Conservation (phyloP, 1,284 basidiomycete genomes). For the Vanrija sp. region DNA sequence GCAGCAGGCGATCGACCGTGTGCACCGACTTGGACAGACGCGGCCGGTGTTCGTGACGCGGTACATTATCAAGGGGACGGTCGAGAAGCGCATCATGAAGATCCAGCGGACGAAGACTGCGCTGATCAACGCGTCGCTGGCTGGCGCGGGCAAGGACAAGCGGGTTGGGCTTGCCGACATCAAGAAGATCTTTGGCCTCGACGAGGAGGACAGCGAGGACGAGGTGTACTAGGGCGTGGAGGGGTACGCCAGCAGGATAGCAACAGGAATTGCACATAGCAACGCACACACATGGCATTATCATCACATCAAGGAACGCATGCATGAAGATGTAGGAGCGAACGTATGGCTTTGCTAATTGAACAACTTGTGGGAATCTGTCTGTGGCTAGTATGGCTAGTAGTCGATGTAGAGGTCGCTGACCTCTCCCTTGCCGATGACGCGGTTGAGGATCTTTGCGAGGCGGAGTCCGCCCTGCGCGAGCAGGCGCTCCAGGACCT, state of each 20-base stretch:
- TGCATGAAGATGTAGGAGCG: too few relatives aligned
- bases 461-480: constrained; percentile 76
- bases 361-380: not conserved
- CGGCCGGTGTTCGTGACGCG: constrained; percentile 78
- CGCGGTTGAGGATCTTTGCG: constrained; percentile 67
- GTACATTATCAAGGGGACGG: constrained; percentile 63
- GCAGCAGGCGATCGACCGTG: constrained; percentile 68
- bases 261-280: not conserved
- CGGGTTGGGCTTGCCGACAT: constrained; percentile 43
- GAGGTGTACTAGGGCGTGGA: constrained; percentile 29
- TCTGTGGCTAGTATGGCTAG: not conserved
- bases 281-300: not conserved
- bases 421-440: constrained; percentile 7
- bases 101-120: constrained; percentile 59
- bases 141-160: constrained; percentile 39
- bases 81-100: constrained; percentile 72
- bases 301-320: too few relatives aligned
- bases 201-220: constrained; percentile 44
- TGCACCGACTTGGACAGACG: constrained; percentile 49
- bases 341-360: too few relatives aligned
- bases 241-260: too few relatives aligned
- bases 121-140: constrained; percentile 46
- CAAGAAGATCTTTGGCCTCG: constrained; percentile 48
- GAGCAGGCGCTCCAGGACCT: constrained; percentile 73
- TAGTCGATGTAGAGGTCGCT: constrained; percentile 10